A percentile compares a stretch with the other conserved stretches of the same genome.
Evolutionary conservation across 164 flowering plant species (phyloP).

Genomic region (Magnolia officinalis): DNA sequence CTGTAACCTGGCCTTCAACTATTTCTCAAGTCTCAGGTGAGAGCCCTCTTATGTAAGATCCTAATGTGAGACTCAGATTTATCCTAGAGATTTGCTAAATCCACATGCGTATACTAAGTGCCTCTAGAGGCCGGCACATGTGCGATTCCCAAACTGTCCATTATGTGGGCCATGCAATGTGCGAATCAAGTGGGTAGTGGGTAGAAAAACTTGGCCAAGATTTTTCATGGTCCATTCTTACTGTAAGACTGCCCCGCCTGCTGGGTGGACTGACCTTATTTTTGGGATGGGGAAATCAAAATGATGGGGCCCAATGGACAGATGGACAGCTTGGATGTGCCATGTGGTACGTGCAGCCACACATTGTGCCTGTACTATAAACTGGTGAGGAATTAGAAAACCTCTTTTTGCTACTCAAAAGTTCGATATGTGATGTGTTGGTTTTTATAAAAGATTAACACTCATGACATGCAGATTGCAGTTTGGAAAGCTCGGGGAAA

Average conservation of each 20-base stretch:
- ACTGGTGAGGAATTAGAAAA: not conserved
- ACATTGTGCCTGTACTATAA: not conserved
- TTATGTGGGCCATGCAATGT: not conserved
- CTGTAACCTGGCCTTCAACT: slow-evolving; percentile 78
- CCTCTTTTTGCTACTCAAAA: not conserved
- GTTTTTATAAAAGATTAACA: not conserved
- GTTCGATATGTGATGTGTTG: not conserved
- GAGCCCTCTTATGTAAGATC: slow-evolving; percentile 5
- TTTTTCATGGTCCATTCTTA: not conserved
- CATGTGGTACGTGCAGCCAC: not conserved
- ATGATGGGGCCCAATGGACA: not conserved
- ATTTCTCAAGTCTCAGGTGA: slow-evolving; percentile 76
- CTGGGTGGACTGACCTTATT: not conserved
- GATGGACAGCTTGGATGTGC: not conserved
- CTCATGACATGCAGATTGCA: slow-evolving; percentile 49
- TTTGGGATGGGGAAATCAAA: not conserved
- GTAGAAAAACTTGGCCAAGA: not conserved
- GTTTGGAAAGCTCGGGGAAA: slow-evolving; percentile 82
- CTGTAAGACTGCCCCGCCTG: not conserved
- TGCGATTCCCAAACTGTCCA: not conserved
- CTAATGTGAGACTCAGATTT: not conserved
- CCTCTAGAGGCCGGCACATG: too few species aligned
- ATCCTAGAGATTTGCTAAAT: not conserved
- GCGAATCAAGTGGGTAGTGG: not conserved
- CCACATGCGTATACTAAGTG: not conserved